Evolutionary conservation across 2,329 filamentous ascomycete species (phyloP), one percentile per base, ranked within the genome.

Genomic region (Aspergillaceae sp.): DNA sequence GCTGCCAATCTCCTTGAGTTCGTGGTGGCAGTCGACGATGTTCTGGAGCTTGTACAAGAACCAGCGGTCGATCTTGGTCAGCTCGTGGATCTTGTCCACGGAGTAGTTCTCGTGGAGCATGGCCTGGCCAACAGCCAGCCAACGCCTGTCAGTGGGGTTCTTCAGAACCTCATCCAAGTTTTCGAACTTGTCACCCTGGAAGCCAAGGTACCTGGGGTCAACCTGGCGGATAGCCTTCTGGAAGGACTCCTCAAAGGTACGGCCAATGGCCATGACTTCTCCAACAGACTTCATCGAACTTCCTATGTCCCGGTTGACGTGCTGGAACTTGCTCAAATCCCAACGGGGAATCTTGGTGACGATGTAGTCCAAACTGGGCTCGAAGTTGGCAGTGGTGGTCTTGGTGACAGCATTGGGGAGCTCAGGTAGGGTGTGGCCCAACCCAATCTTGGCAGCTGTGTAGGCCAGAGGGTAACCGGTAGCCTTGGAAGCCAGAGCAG

Each of bases 41-140:
- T 97, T 97, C 73, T 95, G 84, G 43, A 98, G 82, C 79, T 98
- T 97, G 82, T 96, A 82, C 59, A 98, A 74, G 78, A 98, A 98
- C 92, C 92, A 97, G 73, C 94, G 95, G 75, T 97, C 92, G 61
- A 98, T 98, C 78, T 95, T 96, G 72, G 86, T 94, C 57, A 98
- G 75, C 5, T 96, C 88, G 65, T 97, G 89, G 10, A 98, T 78
- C 67, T 79, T 83, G 54, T 98, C 91, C 41, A 96, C 89, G 1
- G 87, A 82, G 76, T 98, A 98, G 69, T 86, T 85, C 73, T 96
- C 89, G 74, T 97, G 89, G 56, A 95, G 82, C 88, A 98, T 94
- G 55, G 92, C 92, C 72, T 97, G 90, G 40, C 92, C 91, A 63
- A 98, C 89, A 53, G 92, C 92, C 59, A 98, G 79, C 92, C 92